These are phyloP conservation scores for Plenodomus lindquistii DNA, from an alignment of 2,329 filamentous ascomycete species.

Conservation along the genomic window DNA sequence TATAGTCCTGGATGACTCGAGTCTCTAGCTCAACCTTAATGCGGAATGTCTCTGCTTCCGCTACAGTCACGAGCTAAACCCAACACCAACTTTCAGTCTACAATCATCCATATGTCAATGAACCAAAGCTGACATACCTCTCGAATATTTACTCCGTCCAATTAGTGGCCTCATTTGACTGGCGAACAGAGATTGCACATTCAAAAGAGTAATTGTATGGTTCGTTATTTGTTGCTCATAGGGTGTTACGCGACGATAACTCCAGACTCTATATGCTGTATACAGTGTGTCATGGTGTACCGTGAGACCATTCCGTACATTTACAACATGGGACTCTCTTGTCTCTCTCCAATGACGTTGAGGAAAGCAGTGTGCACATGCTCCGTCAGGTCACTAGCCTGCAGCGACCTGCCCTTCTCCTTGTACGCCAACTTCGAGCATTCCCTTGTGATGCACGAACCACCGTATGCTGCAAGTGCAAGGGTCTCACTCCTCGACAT, in stretches of 20 bases:
- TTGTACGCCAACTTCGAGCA: constrained; percentile 85
- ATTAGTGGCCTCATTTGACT: no score
- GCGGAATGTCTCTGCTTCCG: no score
- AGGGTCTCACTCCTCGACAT: constrained; percentile 65
- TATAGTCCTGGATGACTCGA: no score
- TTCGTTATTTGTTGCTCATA: neutral
- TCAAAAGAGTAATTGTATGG: no score
- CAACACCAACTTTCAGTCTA: no score
- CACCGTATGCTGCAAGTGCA: constrained; percentile 81
- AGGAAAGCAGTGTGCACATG: constrained; percentile 84
- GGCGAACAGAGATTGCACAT: no score
- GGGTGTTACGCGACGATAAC: neutral
- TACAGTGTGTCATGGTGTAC: neutral
- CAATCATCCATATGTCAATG: no score
- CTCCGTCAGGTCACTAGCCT: constrained; percentile 90
- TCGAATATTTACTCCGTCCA: no score
- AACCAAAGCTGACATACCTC: no score
- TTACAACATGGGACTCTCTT: constrained; percentile 34
- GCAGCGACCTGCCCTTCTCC: constrained; percentile 82
- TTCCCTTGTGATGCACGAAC: constrained; percentile 84
- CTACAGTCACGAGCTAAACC: no score
- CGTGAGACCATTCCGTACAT: neutral
- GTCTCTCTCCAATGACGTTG: constrained; percentile 72
- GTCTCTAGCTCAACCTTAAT: no score
- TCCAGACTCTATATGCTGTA: neutral